phyloP scores from a whole-genome alignment of 495 filamentous ascomycete genomes.

The Terfezia claveryi region DNA sequence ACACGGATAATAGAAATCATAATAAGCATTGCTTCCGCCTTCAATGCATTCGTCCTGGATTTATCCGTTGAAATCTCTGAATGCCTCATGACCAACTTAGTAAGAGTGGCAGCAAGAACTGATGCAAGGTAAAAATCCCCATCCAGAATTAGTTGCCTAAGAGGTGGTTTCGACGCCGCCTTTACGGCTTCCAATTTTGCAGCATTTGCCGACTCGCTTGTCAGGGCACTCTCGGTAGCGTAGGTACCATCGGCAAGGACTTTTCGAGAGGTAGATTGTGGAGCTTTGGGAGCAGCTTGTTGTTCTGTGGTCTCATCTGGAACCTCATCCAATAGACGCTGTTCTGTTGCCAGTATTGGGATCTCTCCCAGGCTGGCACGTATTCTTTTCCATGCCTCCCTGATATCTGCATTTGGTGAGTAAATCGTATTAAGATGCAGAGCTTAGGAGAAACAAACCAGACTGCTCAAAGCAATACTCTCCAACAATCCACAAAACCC shows the following conservation, averaged over 20 bases:
- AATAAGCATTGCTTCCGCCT: slow-evolving; percentile 95
- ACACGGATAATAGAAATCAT: slow-evolving; percentile 98
- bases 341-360: slow-evolving; percentile 87
- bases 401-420: slow-evolving; percentile 38
- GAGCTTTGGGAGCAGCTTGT: slow-evolving; percentile 41
- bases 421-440: not conserved
- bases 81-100: slow-evolving; percentile 96
- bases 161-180: slow-evolving; percentile 84
- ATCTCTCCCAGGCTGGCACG: slow-evolving; percentile 89
- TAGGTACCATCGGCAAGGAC: slow-evolving; percentile 95
- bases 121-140: slow-evolving; percentile 95
- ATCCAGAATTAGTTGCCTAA: slow-evolving; percentile 86
- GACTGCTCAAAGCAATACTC: slow-evolving; percentile 84
- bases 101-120: slow-evolving; percentile 81
- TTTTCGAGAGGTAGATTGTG: slow-evolving; percentile 65
- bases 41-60: slow-evolving; percentile 77
- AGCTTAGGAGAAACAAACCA: slow-evolving; percentile 4
- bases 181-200: slow-evolving; percentile 93
- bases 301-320: slow-evolving; percentile 41
- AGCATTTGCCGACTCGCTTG: slow-evolving; percentile 68
- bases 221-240: slow-evolving; percentile 88
- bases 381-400: slow-evolving; percentile 93
- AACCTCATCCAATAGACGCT: slow-evolving; percentile 45
- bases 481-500: slow-evolving; percentile 91
- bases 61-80: slow-evolving; percentile 75